Evolutionary conservation across 192 early-diverging fungal genomes (phyloP).

Genomic region (Polychytrium aggregatum): DNA sequence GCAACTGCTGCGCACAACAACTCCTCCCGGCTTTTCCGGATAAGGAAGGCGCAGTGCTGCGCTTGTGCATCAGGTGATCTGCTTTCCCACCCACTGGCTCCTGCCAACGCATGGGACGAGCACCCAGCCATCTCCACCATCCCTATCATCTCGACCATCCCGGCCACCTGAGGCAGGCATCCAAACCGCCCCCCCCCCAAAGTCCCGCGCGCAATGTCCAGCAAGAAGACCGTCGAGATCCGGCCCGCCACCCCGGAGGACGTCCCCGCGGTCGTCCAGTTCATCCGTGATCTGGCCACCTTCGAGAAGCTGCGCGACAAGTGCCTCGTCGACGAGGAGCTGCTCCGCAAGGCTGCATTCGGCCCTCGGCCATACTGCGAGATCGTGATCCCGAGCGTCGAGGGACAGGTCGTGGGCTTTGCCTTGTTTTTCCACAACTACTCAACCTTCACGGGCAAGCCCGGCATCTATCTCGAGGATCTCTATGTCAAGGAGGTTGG

Average conservation of each 20-base stretch:
- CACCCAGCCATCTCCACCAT: too few relatives aligned
- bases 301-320: conserved; percentile 66
- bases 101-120: too few relatives aligned
- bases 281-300: conserved; percentile 62
- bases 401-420: conserved; percentile 50
- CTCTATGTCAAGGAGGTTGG: conserved; percentile 57
- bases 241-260: conserved; percentile 44
- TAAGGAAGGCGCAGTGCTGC: too few relatives aligned
- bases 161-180: too few relatives aligned
- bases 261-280: conserved; percentile 49
- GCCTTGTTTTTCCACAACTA: conserved; percentile 83
- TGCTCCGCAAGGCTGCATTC: conserved; percentile 53
- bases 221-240: not conserved
- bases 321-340: conserved; percentile 58
- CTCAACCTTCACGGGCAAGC: conserved; percentile 33
- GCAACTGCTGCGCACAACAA: too few relatives aligned
- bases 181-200: too few relatives aligned
- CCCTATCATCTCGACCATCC: too few relatives aligned
- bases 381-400: conserved; percentile 51
- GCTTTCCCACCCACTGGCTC: too few relatives aligned
- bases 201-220: too few relatives aligned
- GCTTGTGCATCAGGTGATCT: too few relatives aligned
- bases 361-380: conserved; percentile 51
- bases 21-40: too few relatives aligned
- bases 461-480: conserved; percentile 81